Evolutionary conservation across 2,329 filamentous ascomycete species (phyloP), one percentile per base, ranked within the genome.

Genomic region (Thyridium curvatum): DNA sequence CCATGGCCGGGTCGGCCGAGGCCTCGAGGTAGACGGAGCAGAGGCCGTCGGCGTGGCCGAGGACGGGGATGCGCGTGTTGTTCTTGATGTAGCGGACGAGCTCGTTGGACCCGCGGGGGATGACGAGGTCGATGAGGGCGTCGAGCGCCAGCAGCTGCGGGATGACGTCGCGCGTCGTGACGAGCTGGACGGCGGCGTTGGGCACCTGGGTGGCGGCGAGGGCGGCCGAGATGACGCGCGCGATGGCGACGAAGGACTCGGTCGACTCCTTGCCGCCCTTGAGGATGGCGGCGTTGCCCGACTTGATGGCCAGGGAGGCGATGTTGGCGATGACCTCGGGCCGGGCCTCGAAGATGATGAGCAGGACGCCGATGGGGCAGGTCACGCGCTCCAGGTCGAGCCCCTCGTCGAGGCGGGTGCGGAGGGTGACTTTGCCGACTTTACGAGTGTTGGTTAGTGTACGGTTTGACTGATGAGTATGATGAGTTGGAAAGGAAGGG

Each of bases 311-410:
- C 17, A 98, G 73, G 4, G 90, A 87, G 46, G 93, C 89, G 55
- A 98, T 97, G 62, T 98, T 98, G 56, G 91, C 93, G 56, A 98
- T 96, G 48, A 98, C 93, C 65, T 98, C 93, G 7, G 93, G 93
- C 8, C 93, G 84, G 29, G 93, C 93, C 66, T 98, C 93, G 57
- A 98, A 98, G 56, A 98, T 97, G 64, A 98, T 93, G 49, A 98
- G 77, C 32, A 98, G 77, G n/a, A 97, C 90, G 43, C 93, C 93
- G 51, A 98, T 97, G 6, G 93, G 93, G 58, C 88, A 95, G 31
- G 87, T 89, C 34, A 95, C 85, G 46, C 90, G 82, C 58, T 95
- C 88, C 43, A 98, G 74, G 38, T 83, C 74, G 38, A 98, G 74
- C 38, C 82, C 84, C 50, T 96, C 85, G 60, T 97, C 93, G 10